Evolutionary conservation across 202 grass and related monocot species (phyloP), one percentile per base, ranked within the genome.

Genomic region (Dendrocalamus latiflorus): DNA sequence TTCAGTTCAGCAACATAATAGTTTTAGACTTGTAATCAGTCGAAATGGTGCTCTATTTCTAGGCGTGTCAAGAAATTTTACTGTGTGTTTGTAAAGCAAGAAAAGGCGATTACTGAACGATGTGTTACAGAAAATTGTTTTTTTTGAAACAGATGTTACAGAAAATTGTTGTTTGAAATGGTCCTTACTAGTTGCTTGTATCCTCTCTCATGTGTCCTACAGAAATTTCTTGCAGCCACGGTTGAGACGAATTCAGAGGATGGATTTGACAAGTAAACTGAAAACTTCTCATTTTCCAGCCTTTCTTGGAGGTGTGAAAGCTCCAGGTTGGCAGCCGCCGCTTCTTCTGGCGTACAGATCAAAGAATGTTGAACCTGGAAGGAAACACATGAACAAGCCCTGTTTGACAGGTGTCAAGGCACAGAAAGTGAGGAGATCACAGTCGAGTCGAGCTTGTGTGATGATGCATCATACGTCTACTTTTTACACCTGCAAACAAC

Each of bases 371-470:
- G 81, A 63, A 63, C 45, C 42, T 42, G 64, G 78, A 87, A 87
- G 85, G 85, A 80, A 84, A 84, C 75, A 26, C 86, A 84, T 75
- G 86, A 60, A 37, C 51, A 36, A 63, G n/a, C 17, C 50, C 61
- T 68, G 69, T 36, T 84, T 80, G 81, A 80, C 81, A 75, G 62
- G 75, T 84, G 86, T 84, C 80, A 88, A 88, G 75, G 49, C 43
- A 63, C 55, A 28, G 30, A 57, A 87, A 86, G 38, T 17, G 48
- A 21, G 3, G 77, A 28, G 49, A 58, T 58, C 68, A 66, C 76
- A 74, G 37, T 45, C 24, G 6, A 39, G 33, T 16, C 9, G 18
- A 74, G 51, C n/a, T 18, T 47, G 70, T 58, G 20, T 56, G 58
- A 73, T 38, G 60, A 34, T 79, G 67, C 74, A 36, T 57, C 8